Percentiles rank a stretch among this genome's conserved stretches.
Evolutionary conservation across 1,139 yeast genomes (phyloP).

Genomic region (Suhomyces panamericanus): DNA sequence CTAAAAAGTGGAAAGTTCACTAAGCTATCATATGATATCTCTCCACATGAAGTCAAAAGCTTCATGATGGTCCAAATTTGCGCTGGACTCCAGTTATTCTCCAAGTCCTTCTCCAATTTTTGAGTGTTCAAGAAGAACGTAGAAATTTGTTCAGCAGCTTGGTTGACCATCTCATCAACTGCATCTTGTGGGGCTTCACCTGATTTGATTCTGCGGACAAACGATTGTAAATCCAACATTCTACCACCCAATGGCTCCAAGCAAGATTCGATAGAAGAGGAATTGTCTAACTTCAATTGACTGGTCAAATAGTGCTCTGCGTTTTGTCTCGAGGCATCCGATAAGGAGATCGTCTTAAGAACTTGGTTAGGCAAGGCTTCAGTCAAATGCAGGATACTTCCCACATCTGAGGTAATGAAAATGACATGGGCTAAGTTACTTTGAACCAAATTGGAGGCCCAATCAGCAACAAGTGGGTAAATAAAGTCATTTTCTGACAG

Average conservation of each 20-base stretch:
- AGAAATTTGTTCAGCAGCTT: constrained; percentile 84
- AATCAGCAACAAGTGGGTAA: constrained; percentile 78
- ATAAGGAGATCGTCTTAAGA: constrained; percentile 68
- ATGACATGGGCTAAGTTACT: constrained; percentile 88
- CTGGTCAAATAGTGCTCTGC: constrained; percentile 70
- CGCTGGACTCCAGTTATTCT: constrained; percentile 62
- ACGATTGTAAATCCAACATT: constrained; percentile 89
- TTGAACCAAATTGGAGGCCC: constrained; percentile 80
- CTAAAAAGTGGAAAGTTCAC: constrained; percentile 66
- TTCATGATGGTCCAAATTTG: constrained; percentile 90
- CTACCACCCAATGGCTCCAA: constrained; percentile 88
- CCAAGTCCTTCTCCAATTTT: constrained; percentile 19
- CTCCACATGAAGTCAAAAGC: constrained; percentile 50
- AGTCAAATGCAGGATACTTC: constrained; percentile 66
- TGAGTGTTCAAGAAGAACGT: constrained; percentile 69
- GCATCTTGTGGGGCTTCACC: constrained; percentile 86
- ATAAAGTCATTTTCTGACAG: constrained; percentile 55
- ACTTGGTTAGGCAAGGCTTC: constrained; percentile 83
- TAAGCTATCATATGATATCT: constrained; percentile 52
- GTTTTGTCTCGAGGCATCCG: constrained; percentile 76
- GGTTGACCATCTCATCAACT: constrained; percentile 72
- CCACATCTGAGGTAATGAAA: constrained; percentile 81
- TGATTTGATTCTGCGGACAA: constrained; percentile 79
- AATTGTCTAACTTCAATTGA: constrained; percentile 45
- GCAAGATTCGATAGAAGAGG: constrained; percentile 49